Evolutionary conservation across 2,329 filamentous ascomycete genomes (phyloP).

Genomic region (Mycogone perniciosa): DNA sequence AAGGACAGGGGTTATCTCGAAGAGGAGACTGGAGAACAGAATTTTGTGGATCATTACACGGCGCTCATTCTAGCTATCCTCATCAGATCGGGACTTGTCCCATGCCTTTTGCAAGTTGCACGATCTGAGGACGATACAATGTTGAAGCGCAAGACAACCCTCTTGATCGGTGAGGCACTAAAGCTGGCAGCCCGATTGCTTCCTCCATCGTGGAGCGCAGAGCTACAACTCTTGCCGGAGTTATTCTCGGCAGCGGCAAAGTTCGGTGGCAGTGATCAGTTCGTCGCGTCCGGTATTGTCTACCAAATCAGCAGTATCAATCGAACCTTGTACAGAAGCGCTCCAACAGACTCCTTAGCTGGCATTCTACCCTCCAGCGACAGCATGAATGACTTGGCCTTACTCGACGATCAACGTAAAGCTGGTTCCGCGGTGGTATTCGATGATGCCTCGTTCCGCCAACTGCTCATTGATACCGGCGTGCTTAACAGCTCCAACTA

Average conservation of each 20-base stretch:
- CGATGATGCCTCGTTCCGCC: conserved; percentile 58
- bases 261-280: conserved; percentile 65
- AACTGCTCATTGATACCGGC: conserved; percentile 67
- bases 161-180: conserved; percentile 84
- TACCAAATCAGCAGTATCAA: conserved; percentile 99
- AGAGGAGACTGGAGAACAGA: conserved; percentile 66
- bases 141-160: conserved; percentile 79
- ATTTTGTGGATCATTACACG: conserved; percentile 90
- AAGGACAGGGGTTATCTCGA: conserved; percentile 51
- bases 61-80: conserved; percentile 81
- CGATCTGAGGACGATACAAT: conserved; percentile 61
- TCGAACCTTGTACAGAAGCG: conserved; percentile 78
- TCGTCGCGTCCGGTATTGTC: conserved; percentile 80
- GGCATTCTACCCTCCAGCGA: conserved; percentile 36
- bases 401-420: conserved; percentile 53
- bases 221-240: conserved; percentile 82
- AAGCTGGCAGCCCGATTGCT: conserved; percentile 83
- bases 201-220: conserved; percentile 72
- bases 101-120: conserved; percentile 56
- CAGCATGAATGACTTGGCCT: conserved; percentile 41
- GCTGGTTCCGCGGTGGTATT: conserved; percentile 39
- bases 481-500: conserved; percentile 87
- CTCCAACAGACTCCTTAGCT: conserved; percentile 40
- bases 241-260: conserved; percentile 71
- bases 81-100: conserved; percentile 70